Evolutionary conservation across 768 basidiomycete species (phyloP).

Genomic region (Lentinula sp.): DNA sequence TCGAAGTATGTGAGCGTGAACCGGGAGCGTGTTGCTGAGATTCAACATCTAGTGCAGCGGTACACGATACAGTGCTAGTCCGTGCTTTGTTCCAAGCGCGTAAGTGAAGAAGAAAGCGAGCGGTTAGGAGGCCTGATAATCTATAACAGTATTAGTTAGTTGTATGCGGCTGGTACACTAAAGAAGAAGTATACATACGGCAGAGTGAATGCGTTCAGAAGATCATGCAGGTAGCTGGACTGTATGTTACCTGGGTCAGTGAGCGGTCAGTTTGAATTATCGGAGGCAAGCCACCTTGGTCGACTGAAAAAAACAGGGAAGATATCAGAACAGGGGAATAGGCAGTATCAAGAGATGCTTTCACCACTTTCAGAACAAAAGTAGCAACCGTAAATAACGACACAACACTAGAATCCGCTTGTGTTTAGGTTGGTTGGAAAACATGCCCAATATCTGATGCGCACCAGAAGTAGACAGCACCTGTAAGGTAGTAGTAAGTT

Average conservation of each 20-base stretch:
- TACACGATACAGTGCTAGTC: neutral
- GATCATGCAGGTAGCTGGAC: conserved; percentile 5
- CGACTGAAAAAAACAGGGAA: neutral
- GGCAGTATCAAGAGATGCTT: neutral
- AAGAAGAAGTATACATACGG: neutral
- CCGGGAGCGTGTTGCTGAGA: neutral
- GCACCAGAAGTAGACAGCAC: neutral
- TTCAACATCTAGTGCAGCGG: neutral
- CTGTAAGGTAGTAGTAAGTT: neutral
- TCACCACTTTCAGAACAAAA: conserved; percentile 2
- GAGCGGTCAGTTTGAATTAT: neutral
- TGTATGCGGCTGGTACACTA: neutral
- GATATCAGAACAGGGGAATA: neutral
- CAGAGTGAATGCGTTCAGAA: conserved; percentile 5
- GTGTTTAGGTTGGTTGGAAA: neutral
- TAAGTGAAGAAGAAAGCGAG: conserved; percentile 17
- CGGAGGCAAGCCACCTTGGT: neutral
- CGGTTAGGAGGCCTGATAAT: conserved; percentile 17
- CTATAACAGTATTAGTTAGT: neutral
- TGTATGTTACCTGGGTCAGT: neutral
- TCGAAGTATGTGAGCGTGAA: neutral
- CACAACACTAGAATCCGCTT: neutral
- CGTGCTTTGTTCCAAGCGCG: conserved; percentile 12
- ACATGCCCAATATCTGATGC: neutral
- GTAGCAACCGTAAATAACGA: conserved; percentile 2